phyloP scores from a whole-genome alignment of 148 eudicot genomes.

The Camellia japonica region DNA sequence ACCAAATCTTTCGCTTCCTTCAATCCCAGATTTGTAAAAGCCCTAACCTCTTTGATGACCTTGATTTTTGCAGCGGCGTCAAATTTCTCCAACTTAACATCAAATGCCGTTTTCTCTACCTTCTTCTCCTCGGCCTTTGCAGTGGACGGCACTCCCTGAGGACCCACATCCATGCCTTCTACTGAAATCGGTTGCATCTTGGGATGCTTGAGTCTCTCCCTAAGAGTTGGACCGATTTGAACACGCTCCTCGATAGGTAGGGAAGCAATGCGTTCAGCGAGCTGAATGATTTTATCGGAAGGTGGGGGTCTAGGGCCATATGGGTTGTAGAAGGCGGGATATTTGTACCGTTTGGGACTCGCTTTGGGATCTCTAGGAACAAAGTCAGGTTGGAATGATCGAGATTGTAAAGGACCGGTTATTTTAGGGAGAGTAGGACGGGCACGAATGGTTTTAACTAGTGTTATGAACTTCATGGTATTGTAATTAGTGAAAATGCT shows the following conservation, averaged over 20 bases:
- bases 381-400: slow-evolving; percentile 58
- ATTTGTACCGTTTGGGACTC: slow-evolving; percentile 63
- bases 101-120: slow-evolving; percentile 79
- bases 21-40: no score
- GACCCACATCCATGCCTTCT: slow-evolving; percentile 64
- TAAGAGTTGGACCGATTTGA: slow-evolving; percentile 38
- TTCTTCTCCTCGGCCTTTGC: slow-evolving; percentile 63
- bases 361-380: slow-evolving; percentile 49
- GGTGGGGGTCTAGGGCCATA: slow-evolving; percentile 91
- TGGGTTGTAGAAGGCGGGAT: slow-evolving; percentile 66
- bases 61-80: slow-evolving; percentile 40
- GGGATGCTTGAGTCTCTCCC: no score
- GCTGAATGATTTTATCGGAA: slow-evolving; percentile 68
- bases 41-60: no score
- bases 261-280: slow-evolving; percentile 71
- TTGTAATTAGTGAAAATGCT: no score
- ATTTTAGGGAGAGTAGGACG: slow-evolving; percentile 27
- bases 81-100: slow-evolving; percentile 81
- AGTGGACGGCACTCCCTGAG: slow-evolving; percentile 34
- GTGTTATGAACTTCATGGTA: slow-evolving; percentile 40
- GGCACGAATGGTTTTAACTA: slow-evolving; percentile 34
- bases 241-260: slow-evolving; percentile 65
- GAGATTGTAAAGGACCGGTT: slow-evolving; percentile 39
- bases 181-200: slow-evolving; percentile 53
- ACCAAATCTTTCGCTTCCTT: slow-evolving; percentile 36